Conservation (phyloP, 768 basidiomycete genomes). For the Mycena chlorophos region DNA sequence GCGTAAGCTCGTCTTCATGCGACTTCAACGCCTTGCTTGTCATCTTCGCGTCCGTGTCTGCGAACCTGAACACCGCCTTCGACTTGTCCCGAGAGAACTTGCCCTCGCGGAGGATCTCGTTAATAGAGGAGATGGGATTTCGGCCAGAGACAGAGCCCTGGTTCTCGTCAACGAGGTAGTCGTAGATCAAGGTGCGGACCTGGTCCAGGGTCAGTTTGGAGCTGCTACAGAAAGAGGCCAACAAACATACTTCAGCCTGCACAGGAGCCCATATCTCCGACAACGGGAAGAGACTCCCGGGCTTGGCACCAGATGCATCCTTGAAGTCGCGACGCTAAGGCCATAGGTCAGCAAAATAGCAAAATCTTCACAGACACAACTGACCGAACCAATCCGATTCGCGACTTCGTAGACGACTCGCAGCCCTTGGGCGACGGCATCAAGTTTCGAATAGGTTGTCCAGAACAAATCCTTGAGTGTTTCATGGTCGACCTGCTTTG, state of each 20-base stretch:
- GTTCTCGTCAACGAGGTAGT: constrained; percentile 92
- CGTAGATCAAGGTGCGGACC: constrained; percentile 81
- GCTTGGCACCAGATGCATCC: constrained; percentile 78
- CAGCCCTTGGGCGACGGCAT: constrained; percentile 90
- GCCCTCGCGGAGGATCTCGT: constrained; percentile 87
- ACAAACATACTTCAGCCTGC: constrained; percentile 75
- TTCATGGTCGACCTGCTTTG: constrained; percentile 78
- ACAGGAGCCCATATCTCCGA: constrained; percentile 87
- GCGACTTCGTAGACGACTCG: constrained; percentile 89
- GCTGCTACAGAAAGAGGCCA: not conserved
- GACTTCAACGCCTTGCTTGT: constrained; percentile 64
- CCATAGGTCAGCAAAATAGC: not conserved
- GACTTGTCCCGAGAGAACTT: constrained; percentile 74
- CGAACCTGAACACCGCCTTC: constrained; percentile 88
- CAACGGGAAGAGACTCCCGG: constrained; percentile 75
- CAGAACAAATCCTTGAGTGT: constrained; percentile 91
- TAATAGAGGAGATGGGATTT: constrained; percentile 90
- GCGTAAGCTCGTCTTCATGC: constrained; percentile 84
- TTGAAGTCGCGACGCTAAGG: constrained; percentile 85
- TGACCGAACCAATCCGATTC: constrained; percentile 85
- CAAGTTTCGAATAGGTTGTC: constrained; percentile 94
- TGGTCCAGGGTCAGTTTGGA: constrained; percentile 32
- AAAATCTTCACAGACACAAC: constrained; percentile 32
- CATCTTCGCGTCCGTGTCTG: constrained; percentile 81
- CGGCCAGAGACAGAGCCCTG: constrained; percentile 74